Evolutionary conservation across 2,329 filamentous ascomycete species (phyloP), one percentile per base, ranked within the genome.

Genomic region (Aureobasidium sp.): DNA sequence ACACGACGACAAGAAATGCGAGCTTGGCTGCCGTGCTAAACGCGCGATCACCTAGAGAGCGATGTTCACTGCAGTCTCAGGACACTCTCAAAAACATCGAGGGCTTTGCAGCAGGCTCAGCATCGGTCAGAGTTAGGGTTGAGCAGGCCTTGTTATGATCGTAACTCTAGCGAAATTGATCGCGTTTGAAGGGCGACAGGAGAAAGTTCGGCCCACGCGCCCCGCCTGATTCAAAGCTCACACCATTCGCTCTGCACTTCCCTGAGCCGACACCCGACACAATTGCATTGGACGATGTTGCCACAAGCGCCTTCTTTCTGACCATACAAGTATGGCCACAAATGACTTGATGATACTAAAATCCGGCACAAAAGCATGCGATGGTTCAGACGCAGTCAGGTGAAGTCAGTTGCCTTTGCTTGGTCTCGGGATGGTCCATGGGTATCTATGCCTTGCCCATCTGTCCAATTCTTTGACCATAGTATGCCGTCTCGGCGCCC

Each of bases 401-500:
- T 13, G 12, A 37, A 20, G 39, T 20, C 20, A 20, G 20, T n/a
- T 42, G 20, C n/a, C n/a, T 20, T 42, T n/a, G 39, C 39, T 20
- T 41, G 13, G 13, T 26, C 42, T 47, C 26, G 17, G 13, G 15
- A 34, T 50, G 5, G 6, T 20, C 20, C 20, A 20, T 12, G 13
- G 17, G 9, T 8, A 6, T 48, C 23, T 23, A 51, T 51, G 48
- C 56, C 26, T 23, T 63, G 47, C 15, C 39, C 57, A 51, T 58
- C 48, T 37, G 56, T 10, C 56, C 56, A 10, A 63, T 51, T 17
- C 34, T 46, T 36, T 61, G 52, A n/a, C 51, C 6, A 20, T 55
- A 55, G 20, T 29, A 32, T 15, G 12, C 17, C 5, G 51, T 55
- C 51, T 55, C 51, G 20, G 51, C 51, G 20, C 51, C 51, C 32